A percentile compares a stretch with the other conserved stretches of the same genome.
These are phyloP conservation scores for Penstemon newberryi DNA, from an alignment of 257 asterid species.

Conservation along the genomic window DNA sequence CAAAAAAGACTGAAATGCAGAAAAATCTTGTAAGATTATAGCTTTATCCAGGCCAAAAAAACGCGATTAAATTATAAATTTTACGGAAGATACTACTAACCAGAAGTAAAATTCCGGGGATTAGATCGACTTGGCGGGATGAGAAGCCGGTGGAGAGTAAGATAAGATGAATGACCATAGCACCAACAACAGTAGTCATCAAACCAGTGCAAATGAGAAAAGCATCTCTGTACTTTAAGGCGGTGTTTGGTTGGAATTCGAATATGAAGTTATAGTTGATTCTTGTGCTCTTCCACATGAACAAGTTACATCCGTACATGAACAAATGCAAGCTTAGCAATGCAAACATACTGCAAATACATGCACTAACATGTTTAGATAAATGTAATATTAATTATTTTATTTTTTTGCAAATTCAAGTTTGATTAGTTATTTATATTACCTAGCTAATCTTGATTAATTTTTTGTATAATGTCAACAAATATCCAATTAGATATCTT, in stretches of 20 bases:
- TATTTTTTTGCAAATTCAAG: no score
- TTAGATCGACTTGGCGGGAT: constrained; percentile 52
- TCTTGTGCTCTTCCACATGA: constrained; percentile 82
- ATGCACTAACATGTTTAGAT: not conserved
- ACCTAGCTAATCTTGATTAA: no score
- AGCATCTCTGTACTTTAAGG: constrained; percentile 84
- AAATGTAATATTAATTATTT: no score
- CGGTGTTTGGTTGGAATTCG: constrained; percentile 64
- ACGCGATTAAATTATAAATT: not conserved
- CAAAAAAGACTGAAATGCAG: constrained; percentile 44
- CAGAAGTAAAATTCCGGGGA: constrained; percentile 75
- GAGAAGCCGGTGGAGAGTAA: constrained; percentile 56
- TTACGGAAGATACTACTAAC: constrained; percentile 36
- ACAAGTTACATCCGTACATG: constrained; percentile 87
- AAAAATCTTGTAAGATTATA: not conserved
- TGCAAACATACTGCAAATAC: constrained; percentile 84
- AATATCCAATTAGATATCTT: no score
- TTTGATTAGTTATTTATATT: no score
- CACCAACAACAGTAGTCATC: constrained; percentile 83
- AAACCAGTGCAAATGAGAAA: constrained; percentile 80
- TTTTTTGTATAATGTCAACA: no score
- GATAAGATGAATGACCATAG: constrained; percentile 75
- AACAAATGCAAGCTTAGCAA: constrained; percentile 86
- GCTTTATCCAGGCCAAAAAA: not conserved
- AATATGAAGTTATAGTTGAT: constrained; percentile 87